Base-by-base conservation (phyloP, 495 filamentous ascomycete genomes). In the Hyaloscypha finlandica region DNA sequence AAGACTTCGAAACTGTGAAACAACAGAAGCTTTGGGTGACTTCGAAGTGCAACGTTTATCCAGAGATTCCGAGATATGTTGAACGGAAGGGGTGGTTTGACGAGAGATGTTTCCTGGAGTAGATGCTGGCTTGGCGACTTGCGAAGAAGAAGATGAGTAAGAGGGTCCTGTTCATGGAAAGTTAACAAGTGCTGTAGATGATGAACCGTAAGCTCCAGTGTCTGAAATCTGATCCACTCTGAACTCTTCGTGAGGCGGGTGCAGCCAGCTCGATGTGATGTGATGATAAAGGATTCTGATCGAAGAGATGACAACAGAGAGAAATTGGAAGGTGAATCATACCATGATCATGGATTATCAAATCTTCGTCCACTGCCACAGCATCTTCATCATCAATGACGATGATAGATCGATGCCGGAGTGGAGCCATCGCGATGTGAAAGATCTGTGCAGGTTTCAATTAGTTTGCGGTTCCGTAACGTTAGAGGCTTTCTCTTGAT, bases 341-440 rank as follows among this genome's bases (percentile, higher is more conserved):
- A 48, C 42, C 42, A 19, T 48, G 42, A 48, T 48, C 2, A 12
- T 11, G 42, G 16, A 48, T 30, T 8, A 56, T 30, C 29, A 56
- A 56, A 25, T 56, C 29, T 2, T 31, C 53, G 30, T 31, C 8
- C 5, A 29, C 8, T 53, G 6, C 19, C 8, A 53, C 25, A 25
- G 1, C 55, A 8, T 64, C 61, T 5, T 64, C 61, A n/a, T 69
- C 56, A 19, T 69, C 67, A 56, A 69, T 53, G 22, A 69, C 20
- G 11, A 60, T 31, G 19, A 69, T 30, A 25, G 30, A 30, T 39
- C 42, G 35, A 12, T 25, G 19, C 16, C 48, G n/a, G 5, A 51
- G 30, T 59, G 51, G 39, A 5, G 60, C 22, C 66, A 68, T 68
- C 19, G 51, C 8, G 16, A 19, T 19, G 42, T 30, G 35, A 25